These are phyloP conservation scores for Cornus florida DNA, from an alignment of 148 eudicot genomes.

Conservation along the genomic window DNA sequence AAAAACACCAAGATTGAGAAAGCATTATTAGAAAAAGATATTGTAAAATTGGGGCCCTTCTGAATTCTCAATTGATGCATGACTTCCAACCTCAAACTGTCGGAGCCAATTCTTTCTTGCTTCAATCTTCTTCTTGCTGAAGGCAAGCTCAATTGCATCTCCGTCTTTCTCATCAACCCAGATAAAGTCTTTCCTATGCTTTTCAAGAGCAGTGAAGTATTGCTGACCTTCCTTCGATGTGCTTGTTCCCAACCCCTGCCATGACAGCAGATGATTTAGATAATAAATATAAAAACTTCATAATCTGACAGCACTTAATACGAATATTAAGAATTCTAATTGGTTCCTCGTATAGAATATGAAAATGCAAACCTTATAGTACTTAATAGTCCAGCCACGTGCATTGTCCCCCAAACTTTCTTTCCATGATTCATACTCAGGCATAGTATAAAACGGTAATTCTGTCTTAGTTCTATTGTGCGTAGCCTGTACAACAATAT, in stretches of 20 bases:
- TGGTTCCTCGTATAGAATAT: no score
- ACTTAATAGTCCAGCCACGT: conserved; percentile 67
- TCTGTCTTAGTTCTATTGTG: conserved; percentile 28
- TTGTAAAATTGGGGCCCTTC: neutral
- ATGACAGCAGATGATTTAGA: neutral
- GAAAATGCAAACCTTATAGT: conserved; percentile 69
- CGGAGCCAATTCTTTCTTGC: conserved; percentile 90
- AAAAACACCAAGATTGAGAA: conserved; percentile 12
- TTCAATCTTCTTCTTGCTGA: conserved; percentile 93
- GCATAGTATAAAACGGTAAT: conserved; percentile 61
- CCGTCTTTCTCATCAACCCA: conserved; percentile 75
- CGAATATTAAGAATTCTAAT: no score
- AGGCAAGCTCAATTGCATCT: conserved; percentile 98
- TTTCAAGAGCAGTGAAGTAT: conserved; percentile 69
- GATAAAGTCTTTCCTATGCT: conserved; percentile 60
- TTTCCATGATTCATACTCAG: conserved; percentile 70
- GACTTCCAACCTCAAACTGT: conserved; percentile 60
- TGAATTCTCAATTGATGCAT: neutral
- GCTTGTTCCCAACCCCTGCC: conserved; percentile 85
- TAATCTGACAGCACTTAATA: no score
- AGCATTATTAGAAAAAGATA: neutral
- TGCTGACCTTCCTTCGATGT: conserved; percentile 63
- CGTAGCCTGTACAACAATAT: conserved; percentile 48
- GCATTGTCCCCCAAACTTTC: conserved; percentile 34
- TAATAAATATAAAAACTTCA: no score